Evolutionary conservation across 371 early-diverging fungal genomes (phyloP).

Genomic region (Haplosporangium sp.): DNA sequence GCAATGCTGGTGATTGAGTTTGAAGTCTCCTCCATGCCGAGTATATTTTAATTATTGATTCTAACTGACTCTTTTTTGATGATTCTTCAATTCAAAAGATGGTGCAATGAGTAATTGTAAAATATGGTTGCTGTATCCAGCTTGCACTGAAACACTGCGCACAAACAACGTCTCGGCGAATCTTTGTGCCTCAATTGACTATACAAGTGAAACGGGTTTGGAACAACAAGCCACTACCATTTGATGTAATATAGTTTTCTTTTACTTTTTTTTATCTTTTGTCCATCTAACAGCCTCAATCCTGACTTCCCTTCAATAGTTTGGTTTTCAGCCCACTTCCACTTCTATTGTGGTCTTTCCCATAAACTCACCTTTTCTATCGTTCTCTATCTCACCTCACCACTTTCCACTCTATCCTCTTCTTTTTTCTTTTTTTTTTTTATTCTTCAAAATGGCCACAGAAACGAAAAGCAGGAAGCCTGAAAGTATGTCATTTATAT

Average conservation of each 20-base stretch:
- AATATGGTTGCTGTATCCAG: too few relatives aligned
- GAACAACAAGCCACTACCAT: neutral
- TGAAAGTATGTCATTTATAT: constrained; percentile 36
- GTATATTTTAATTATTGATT: too few relatives aligned
- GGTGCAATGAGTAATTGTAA: too few relatives aligned
- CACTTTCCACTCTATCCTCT: neutral
- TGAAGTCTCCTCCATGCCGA: too few relatives aligned
- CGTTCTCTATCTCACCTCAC: too few relatives aligned
- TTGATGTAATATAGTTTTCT: neutral
- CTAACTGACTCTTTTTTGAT: too few relatives aligned
- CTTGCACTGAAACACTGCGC: too few relatives aligned
- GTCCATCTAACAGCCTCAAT: neutral
- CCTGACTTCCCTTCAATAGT: neutral
- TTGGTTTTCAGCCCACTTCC: neutral
- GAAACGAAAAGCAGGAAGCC: constrained; percentile 57
- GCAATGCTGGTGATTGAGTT: too few relatives aligned
- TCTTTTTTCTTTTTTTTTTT: neutral
- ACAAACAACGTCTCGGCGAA: neutral
- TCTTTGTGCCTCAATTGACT: neutral
- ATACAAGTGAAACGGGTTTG: neutral
- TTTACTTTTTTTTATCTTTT: neutral
- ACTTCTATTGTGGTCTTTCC: neutral
- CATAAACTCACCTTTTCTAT: neutral
- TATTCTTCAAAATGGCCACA: constrained; percentile 31
- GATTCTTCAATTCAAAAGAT: too few relatives aligned